Conservation (phyloP, 1,284 basidiomycete genomes). For the Cryptococcus depauperatus region DNA sequence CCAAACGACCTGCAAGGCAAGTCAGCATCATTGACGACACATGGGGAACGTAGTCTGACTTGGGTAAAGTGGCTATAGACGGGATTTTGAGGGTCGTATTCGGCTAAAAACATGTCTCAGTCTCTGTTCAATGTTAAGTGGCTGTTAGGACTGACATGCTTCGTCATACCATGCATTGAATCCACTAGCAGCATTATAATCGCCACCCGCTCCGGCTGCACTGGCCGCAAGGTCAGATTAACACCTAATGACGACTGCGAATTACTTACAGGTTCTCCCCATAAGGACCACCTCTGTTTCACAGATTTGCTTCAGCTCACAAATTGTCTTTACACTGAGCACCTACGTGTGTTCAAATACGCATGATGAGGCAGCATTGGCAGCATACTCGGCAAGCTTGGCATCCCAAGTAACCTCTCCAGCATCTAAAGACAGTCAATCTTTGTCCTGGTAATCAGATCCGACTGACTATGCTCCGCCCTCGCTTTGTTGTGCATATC, state of each 20-base stretch:
- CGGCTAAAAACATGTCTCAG: constrained; percentile 6
- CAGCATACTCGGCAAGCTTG: constrained; percentile 17
- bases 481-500: constrained; percentile 34
- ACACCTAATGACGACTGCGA: not conserved
- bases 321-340: not conserved
- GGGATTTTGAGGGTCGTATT: constrained; percentile 28
- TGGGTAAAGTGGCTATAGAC: constrained; percentile 37
- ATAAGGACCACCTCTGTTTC: constrained; percentile 14
- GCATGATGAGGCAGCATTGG: constrained; percentile 15
- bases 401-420: constrained; percentile 18
- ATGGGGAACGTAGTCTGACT: not conserved
- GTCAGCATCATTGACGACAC: not conserved
- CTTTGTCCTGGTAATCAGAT: not conserved
- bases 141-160: constrained; percentile 17
- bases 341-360: constrained; percentile 21
- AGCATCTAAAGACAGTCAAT: constrained; percentile 11
- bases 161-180: constrained; percentile 36
- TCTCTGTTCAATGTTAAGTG: not conserved
- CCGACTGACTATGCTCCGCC: constrained; percentile 23
- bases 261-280: constrained; percentile 25
- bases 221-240: too few species aligned
- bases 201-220: constrained; percentile 26
- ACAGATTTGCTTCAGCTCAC: not conserved
- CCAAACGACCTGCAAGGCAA: constrained; percentile 32
- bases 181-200: constrained; percentile 18